Evolutionary conservation across 2,329 filamentous ascomycete genomes (phyloP).

Genomic region (Verticillium alfalfae): DNA sequence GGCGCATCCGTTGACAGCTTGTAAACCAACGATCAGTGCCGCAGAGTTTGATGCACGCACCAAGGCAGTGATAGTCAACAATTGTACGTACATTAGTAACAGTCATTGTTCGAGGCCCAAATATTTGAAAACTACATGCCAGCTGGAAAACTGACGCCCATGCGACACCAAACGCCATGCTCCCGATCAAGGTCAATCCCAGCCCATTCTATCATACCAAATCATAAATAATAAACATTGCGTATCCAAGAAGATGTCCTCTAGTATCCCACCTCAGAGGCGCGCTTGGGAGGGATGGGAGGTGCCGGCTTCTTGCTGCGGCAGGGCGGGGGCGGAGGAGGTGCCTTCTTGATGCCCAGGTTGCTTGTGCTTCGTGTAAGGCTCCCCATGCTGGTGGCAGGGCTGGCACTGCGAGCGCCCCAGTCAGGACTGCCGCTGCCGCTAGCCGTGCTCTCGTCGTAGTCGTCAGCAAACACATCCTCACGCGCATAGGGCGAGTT

Average conservation of each 20-base stretch:
- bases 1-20: too few relatives aligned
- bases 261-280: background rate
- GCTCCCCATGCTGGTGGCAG: conserved; percentile 51
- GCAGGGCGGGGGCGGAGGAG: conserved; percentile 40
- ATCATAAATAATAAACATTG: background rate
- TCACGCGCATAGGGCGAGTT: conserved; percentile 22
- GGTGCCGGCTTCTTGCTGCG: conserved; percentile 50
- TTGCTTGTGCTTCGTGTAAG: conserved; percentile 36
- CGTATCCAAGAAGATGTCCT: background rate
- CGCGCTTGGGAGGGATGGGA: conserved; percentile 26
- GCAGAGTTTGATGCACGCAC: too few relatives aligned
- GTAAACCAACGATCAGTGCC: too few relatives aligned
- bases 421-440: conserved; percentile 47
- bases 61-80: too few relatives aligned
- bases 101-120: too few relatives aligned
- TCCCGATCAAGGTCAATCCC: background rate
- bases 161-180: background rate
- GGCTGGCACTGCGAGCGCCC: conserved; percentile 46
- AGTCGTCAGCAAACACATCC: conserved; percentile 40
- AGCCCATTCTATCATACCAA: background rate
- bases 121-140: too few relatives aligned
- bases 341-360: conserved; percentile 19
- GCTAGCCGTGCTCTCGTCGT: conserved; percentile 43
- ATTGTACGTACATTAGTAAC: too few relatives aligned
- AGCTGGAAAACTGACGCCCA: too few relatives aligned